These are phyloP conservation scores for Kandelia obovata DNA, from an alignment of 345 rosid species.

Conservation along the genomic window DNA sequence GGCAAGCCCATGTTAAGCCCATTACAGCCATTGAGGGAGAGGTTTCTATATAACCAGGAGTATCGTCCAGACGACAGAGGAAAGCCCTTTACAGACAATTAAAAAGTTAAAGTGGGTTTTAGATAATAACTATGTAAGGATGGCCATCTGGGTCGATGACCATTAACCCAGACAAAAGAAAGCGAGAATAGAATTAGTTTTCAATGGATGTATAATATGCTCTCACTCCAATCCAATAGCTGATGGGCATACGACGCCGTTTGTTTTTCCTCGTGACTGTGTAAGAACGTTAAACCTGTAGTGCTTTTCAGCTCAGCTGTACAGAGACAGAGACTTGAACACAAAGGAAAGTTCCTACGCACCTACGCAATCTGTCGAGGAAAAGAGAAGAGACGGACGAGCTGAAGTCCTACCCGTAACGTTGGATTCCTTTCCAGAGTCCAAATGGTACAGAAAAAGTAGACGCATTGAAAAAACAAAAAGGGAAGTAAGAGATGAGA, in stretches of 20 bases:
- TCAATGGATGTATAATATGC: background rate
- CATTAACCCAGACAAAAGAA: no score
- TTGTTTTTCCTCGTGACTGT: background rate
- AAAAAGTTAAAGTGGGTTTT: no score
- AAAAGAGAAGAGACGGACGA: background rate
- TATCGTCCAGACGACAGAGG: no score
- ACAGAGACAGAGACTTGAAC: background rate
- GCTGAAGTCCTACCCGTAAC: background rate
- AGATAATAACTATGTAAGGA: no score
- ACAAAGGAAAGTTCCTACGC: conserved; percentile 1
- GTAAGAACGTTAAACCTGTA: background rate
- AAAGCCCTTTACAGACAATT: no score
- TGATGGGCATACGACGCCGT: no score
- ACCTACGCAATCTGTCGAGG: no score
- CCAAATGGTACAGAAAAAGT: conserved; percentile 5
- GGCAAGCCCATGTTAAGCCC: no score
- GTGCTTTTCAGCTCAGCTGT: conserved; percentile 1
- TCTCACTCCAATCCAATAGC: background rate
- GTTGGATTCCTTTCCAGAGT: conserved; percentile 13
- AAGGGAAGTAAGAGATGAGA: background rate
- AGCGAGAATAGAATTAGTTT: no score
- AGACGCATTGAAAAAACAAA: background rate
- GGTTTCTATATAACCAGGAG: no score
- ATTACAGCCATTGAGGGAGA: no score
- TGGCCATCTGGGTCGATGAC: no score